These are phyloP conservation scores for Yamadazyma phyllophila DNA, from an alignment of 805 yeast genomes.

Conservation along the genomic window DNA sequence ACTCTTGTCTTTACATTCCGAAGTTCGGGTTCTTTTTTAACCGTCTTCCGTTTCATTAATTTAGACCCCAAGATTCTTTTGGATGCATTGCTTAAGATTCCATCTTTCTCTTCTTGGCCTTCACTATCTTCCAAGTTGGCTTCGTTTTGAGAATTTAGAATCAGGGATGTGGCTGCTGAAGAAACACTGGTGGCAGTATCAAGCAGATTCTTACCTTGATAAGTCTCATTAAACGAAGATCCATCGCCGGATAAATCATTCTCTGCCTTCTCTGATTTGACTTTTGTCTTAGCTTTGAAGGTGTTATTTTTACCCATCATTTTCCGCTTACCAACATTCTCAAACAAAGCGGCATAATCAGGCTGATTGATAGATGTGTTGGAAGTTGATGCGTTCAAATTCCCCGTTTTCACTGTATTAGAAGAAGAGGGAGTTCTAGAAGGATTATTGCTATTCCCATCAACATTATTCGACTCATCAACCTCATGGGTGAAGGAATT, in stretches of 20 bases:
- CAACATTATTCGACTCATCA: slow-evolving; percentile 6
- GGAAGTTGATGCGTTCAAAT: slow-evolving; percentile 17
- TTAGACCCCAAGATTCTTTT: slow-evolving; percentile 41
- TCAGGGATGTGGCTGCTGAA: slow-evolving; percentile 10
- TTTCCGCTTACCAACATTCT: slow-evolving; percentile 41
- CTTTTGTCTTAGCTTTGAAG: slow-evolving; percentile 20
- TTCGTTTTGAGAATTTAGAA: neutral
- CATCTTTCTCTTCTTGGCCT: neutral
- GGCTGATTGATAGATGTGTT: slow-evolving; percentile 20
- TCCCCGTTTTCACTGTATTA: slow-evolving; percentile 15
- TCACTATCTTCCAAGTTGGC: neutral
- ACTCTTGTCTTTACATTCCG: slow-evolving; percentile 14
- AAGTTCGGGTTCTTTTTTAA: slow-evolving; percentile 13
- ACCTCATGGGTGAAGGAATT: slow-evolving; percentile 13
- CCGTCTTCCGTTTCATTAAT: slow-evolving; percentile 30
- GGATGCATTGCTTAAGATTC: slow-evolving; percentile 23
- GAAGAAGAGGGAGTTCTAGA: slow-evolving; percentile 25
- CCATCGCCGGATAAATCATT: slow-evolving; percentile 2
- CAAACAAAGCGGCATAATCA: slow-evolving; percentile 43
- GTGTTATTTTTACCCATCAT: slow-evolving; percentile 18
- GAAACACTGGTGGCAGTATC: slow-evolving; percentile 12
- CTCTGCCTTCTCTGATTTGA: slow-evolving; percentile 21
- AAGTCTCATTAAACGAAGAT: neutral
- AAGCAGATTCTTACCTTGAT: slow-evolving; percentile 17
- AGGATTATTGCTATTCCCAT: slow-evolving; percentile 8